Base-by-base conservation (phyloP, 2,329 filamentous ascomycete genomes). In the Fusarium sp. region DNA sequence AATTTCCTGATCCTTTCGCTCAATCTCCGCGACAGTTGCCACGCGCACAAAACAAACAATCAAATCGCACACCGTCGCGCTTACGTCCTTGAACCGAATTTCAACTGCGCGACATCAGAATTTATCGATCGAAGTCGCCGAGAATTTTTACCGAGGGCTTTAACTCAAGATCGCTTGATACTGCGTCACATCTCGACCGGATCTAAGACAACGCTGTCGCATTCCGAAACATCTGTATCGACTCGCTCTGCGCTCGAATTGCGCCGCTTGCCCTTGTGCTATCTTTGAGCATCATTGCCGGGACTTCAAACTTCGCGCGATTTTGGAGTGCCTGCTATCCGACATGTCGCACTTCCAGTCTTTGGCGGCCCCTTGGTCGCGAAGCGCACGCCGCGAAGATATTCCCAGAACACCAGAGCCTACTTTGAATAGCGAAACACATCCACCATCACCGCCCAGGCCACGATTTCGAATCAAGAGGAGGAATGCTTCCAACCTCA, bases 401-500 rank as follows among this genome's bases (percentile, higher is more conserved):
- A 75, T 78, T 14, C 83, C 82, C 50, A 85, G 78, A 73, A 89
- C 87, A 12, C 87, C 87, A 25, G 87, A 89, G 73, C 86, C 87
- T 56, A 77, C 76, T 57, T 68, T 78, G 27, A 72, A 76, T 28
- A 74, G 76, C 41, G 70, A 78, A 23, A 76, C 77, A 43, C 81
- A 80, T 59, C 80, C 82, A 11, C 84, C 86, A 13, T 85, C 84
- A 40, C 83, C 86, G 27, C 85, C 84, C 45, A 83, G 85, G 73
- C 86, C 84, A 65, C 85, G 85, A 55, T 81, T 89, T 71, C 84
- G 82, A 68, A 77, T 89, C 63, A 87, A 87, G 78, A 83, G 85
- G 72, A 87, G 87, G 72, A 82, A 84, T 73, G 82, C 83, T 40
- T 84, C 86, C 45, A 82, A 84, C 59, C 80, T 87, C 13, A 78